A percentile compares a stretch with the other conserved stretches of the same genome.
Conservation (phyloP, 805 yeast species). For the Lachancea sp. region DNA sequence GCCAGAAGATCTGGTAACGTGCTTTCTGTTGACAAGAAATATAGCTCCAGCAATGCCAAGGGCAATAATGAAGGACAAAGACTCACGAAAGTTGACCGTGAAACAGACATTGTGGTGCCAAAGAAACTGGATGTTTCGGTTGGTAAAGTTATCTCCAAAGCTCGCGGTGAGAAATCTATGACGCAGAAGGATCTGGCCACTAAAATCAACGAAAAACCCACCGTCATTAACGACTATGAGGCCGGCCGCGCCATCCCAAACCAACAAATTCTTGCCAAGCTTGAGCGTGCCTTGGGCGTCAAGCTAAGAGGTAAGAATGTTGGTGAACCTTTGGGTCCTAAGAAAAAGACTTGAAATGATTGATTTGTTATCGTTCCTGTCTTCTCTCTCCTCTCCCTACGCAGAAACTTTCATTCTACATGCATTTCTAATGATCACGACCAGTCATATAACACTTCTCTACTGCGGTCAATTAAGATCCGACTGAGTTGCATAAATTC, state of each 20-base stretch:
- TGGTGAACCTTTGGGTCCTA: constrained; percentile 70
- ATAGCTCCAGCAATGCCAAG: constrained; percentile 56
- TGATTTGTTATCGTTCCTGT: neutral
- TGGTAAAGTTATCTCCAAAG: constrained; percentile 81
- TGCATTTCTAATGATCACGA: constrained; percentile 1
- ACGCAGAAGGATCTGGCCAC: constrained; percentile 97
- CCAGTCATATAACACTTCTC: too few species aligned
- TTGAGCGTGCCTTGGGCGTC: constrained; percentile 91
- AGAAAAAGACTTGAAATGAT: constrained; percentile 26
- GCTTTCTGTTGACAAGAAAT: constrained; percentile 89
- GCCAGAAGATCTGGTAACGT: constrained; percentile 92
- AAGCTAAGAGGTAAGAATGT: constrained; percentile 94
- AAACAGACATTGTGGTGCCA: constrained; percentile 88
- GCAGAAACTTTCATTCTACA: too few species aligned
- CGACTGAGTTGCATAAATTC: too few species aligned
- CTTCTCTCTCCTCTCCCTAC: neutral
- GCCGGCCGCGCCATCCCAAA: constrained; percentile 94
- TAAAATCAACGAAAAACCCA: constrained; percentile 91
- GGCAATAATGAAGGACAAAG: constrained; percentile 89
- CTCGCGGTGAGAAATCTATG: constrained; percentile 78
- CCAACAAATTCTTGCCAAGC: constrained; percentile 86
- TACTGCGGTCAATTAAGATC: too few species aligned
- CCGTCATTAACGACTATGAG: constrained; percentile 91
- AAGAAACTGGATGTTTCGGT: constrained; percentile 79
- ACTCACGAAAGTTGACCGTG: constrained; percentile 85